A percentile compares a stretch with the other conserved stretches of the same genome.
phyloP scores from a whole-genome alignment of 2,329 filamentous ascomycete genomes.

The Cyphellophora europaea region DNA sequence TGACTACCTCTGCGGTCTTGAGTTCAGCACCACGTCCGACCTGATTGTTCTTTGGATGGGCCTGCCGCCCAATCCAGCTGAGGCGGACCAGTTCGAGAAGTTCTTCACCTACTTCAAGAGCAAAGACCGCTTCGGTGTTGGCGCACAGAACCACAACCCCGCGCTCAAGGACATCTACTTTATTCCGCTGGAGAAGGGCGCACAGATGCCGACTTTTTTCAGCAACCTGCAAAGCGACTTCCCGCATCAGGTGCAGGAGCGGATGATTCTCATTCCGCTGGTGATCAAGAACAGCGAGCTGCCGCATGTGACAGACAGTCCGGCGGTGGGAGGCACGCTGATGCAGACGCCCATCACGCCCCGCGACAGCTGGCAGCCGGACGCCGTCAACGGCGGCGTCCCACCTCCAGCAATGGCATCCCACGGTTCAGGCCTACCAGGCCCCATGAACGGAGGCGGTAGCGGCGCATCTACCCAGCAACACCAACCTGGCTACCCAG shows the following conservation, averaged over 20 bases:
- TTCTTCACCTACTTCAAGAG: conserved; percentile 81
- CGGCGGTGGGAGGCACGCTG: conserved; percentile 6
- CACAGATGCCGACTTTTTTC: conserved; percentile 71
- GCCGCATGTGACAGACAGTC: conserved; percentile 17
- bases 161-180: conserved; percentile 87
- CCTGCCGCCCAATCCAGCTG: conserved; percentile 33
- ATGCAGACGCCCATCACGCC: conserved; percentile 23
- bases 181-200: conserved; percentile 70
- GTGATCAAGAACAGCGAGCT: conserved; percentile 59
- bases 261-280: conserved; percentile 73
- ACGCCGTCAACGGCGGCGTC: conserved; percentile 3
- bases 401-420: conserved; percentile 18
- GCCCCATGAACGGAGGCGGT: background rate
- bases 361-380: conserved; percentile 27
- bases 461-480: no score
- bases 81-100: conserved; percentile 57
- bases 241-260: conserved; percentile 63
- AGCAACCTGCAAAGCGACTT: conserved; percentile 78
- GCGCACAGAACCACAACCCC: conserved; percentile 63
- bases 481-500: conserved; percentile 7
- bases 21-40: conserved; percentile 73
- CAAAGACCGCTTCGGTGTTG: conserved; percentile 77
- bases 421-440: conserved; percentile 10
- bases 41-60: conserved; percentile 70
- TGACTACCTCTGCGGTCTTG: conserved; percentile 80